phyloP scores from a whole-genome alignment of 805 yeast genomes.

The Priceomyces medius region DNA sequence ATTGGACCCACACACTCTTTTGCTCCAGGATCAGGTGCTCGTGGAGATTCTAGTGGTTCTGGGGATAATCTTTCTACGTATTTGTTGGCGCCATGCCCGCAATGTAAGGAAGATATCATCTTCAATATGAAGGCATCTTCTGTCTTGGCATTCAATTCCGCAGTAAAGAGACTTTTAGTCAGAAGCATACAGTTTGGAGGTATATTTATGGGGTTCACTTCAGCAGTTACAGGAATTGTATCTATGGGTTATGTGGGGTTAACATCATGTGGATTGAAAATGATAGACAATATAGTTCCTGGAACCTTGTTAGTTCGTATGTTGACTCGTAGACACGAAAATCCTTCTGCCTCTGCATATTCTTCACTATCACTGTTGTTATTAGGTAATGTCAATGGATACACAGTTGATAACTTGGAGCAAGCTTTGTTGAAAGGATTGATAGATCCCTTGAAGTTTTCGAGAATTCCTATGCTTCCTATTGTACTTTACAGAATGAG shows the following conservation, averaged over 20 bases:
- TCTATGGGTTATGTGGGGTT: slow-evolving; percentile 40
- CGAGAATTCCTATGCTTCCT: slow-evolving; percentile 40
- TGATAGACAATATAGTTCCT: slow-evolving; percentile 38
- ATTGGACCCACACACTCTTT: background rate
- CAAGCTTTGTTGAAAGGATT: slow-evolving; percentile 29
- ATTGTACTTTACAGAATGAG: slow-evolving; percentile 39
- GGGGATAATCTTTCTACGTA: slow-evolving; percentile 10
- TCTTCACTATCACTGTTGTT: slow-evolving; percentile 10
- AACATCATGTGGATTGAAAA: slow-evolving; percentile 36
- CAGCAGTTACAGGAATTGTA: slow-evolving; percentile 40
- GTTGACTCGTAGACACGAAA: slow-evolving; percentile 14
- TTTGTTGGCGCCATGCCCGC: slow-evolving; percentile 38
- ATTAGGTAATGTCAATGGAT: slow-evolving; percentile 11
- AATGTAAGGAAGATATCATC: slow-evolving; percentile 35
- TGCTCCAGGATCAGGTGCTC: background rate
- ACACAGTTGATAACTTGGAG: slow-evolving; percentile 26
- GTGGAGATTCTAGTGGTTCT: background rate
- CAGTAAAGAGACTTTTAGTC: slow-evolving; percentile 16
- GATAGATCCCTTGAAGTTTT: slow-evolving; percentile 36
- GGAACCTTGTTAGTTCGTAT: slow-evolving; percentile 29
- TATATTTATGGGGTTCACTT: slow-evolving; percentile 33
- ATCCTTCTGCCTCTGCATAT: slow-evolving; percentile 2
- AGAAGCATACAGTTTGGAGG: slow-evolving; percentile 29
- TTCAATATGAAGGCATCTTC: slow-evolving; percentile 32
- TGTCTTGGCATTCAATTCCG: slow-evolving; percentile 20